A percentile compares a stretch with the other conserved stretches of the same genome.
phyloP scores from a whole-genome alignment of 805 yeast genomes.

The Hemisphaericaspora nanyangensis region DNA sequence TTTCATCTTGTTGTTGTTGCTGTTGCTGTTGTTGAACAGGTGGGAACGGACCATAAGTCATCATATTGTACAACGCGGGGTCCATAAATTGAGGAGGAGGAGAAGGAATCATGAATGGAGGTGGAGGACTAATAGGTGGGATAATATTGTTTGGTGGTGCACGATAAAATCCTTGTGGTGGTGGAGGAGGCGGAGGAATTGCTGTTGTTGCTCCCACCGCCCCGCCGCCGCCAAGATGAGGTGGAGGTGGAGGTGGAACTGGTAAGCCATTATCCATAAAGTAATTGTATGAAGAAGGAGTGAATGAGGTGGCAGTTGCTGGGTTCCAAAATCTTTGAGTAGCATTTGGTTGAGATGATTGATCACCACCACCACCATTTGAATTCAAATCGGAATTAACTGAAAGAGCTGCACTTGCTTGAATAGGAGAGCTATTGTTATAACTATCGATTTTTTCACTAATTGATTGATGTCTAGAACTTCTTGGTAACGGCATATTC shows the following conservation, averaged over 20 bases:
- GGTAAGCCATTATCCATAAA: constrained; percentile 22
- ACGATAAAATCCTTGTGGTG: constrained; percentile 21
- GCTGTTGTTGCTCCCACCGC: constrained; percentile 16
- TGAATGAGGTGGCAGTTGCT: constrained; percentile 57
- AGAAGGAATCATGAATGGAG: constrained; percentile 37
- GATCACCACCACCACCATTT: constrained; percentile 15
- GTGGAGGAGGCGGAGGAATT: constrained; percentile 13
- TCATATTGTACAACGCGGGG: constrained; percentile 30
- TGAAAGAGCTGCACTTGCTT: constrained; percentile 36
- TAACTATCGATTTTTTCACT: constrained; percentile 64
- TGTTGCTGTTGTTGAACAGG: background rate
- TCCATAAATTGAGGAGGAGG: constrained; percentile 38
- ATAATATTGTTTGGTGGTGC: constrained; percentile 18
- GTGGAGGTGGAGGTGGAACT: constrained; percentile 16
- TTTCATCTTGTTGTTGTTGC: constrained; percentile 1
- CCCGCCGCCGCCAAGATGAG: constrained; percentile 16
- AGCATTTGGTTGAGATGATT: background rate
- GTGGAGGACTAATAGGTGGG: constrained; percentile 36
- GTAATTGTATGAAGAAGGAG: constrained; percentile 36
- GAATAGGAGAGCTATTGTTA: constrained; percentile 43
- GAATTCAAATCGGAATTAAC: constrained; percentile 22
- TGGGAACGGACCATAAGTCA: constrained; percentile 17
- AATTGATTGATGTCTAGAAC: constrained; percentile 48
- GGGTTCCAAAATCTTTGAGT: constrained; percentile 59
- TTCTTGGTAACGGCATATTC: constrained; percentile 31